Conservation (phyloP, 257 asterid species). For the Galeopsis tetrahit region DNA sequence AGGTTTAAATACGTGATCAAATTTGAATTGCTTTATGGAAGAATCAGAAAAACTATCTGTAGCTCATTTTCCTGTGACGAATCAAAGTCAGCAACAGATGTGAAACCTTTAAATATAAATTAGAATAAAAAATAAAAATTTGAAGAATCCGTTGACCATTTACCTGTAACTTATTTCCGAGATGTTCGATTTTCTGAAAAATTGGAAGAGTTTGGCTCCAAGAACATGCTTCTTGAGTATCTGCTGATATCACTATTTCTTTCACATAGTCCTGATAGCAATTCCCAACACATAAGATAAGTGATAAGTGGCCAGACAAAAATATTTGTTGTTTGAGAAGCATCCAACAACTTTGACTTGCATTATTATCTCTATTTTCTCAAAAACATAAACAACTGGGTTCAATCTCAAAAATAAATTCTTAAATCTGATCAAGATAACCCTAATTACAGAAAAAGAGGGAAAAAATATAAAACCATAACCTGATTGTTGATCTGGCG, state of each 20-base stretch:
- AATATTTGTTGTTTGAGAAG: background rate
- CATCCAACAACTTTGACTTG: background rate
- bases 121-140: background rate
- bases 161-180: slow-evolving; percentile 67
- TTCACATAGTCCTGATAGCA: slow-evolving; percentile 47
- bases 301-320: slow-evolving; percentile 11
- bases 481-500: slow-evolving; percentile 39
- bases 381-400: background rate
- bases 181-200: slow-evolving; percentile 57
- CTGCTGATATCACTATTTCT: slow-evolving; percentile 44
- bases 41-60: slow-evolving; percentile 73
- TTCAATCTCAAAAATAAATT: background rate
- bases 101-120: slow-evolving; percentile 38
- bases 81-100: slow-evolving; percentile 71
- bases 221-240: slow-evolving; percentile 42
- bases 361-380: background rate
- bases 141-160: background rate
- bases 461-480: background rate
- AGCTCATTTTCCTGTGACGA: slow-evolving; percentile 81
- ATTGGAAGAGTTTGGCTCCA: slow-evolving; percentile 56
- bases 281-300: slow-evolving; percentile 29
- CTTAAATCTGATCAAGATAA: background rate
- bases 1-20: no score
- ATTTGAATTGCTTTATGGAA: slow-evolving; percentile 74
- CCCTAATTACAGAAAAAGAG: background rate